Percentiles rank a stretch among this genome's conserved stretches.
These are phyloP conservation scores for Fusarium sp. DNA, from an alignment of 2,329 filamentous ascomycete species.

Conservation along the genomic window DNA sequence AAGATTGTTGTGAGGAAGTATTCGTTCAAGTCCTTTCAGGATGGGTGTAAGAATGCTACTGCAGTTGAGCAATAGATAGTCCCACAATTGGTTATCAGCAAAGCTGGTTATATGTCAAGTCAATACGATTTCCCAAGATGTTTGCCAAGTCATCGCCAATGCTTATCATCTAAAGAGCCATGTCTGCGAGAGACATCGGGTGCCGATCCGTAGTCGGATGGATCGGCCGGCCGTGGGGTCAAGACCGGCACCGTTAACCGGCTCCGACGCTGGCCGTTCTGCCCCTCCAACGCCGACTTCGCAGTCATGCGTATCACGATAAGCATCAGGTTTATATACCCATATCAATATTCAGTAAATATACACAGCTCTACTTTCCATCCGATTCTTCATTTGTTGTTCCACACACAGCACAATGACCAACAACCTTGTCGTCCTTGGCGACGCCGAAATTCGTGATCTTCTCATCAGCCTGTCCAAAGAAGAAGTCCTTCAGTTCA, in stretches of 20 bases:
- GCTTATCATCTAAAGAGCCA: background rate
- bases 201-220: background rate
- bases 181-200: background rate
- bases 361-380: background rate
- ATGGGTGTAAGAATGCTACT: background rate
- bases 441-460: conserved; percentile 19
- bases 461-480: conserved; percentile 30
- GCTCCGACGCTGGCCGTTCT: background rate
- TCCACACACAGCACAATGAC: background rate
- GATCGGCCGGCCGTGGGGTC: background rate
- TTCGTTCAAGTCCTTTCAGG: background rate
- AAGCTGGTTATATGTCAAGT: background rate
- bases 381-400: background rate
- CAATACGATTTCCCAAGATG: rapidly evolving
- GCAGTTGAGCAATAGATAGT: background rate
- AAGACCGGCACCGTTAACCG: background rate
- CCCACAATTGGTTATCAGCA: rapidly evolving
- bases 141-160: background rate
- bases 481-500: conserved; percentile 22
- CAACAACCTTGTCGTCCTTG: conserved; percentile 16
- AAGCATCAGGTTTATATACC: background rate
- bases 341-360: no score
- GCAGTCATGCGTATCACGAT: background rate
- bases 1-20: background rate
- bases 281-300: background rate